Conservation (phyloP, 2,329 filamentous ascomycete species). For the Rutstroemia sydowiana region DNA sequence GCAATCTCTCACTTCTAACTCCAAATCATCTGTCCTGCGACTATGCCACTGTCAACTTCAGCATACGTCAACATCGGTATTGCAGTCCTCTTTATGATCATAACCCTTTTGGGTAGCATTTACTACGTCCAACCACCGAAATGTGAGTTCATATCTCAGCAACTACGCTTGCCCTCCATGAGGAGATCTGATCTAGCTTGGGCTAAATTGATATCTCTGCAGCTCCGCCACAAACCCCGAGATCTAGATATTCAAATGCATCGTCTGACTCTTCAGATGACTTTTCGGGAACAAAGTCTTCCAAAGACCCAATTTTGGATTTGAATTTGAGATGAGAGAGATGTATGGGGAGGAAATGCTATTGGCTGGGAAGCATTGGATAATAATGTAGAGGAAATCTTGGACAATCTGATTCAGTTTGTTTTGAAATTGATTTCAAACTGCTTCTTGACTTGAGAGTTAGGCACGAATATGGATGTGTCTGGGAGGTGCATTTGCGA, state of each 20-base stretch:
- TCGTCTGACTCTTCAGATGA: neutral
- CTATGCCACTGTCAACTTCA: neutral
- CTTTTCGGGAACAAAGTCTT: neutral
- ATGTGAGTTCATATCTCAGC: neutral
- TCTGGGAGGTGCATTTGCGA: no score
- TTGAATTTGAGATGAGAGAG: neutral
- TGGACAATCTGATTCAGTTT: no score
- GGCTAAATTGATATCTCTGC: neutral
- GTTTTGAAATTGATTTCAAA: no score
- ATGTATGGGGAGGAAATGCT: neutral
- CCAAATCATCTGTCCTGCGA: neutral
- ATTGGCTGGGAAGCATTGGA: neutral
- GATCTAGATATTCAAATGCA: neutral
- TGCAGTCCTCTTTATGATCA: neutral
- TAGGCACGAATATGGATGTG: no score
- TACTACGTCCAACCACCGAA: neutral
- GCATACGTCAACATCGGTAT: neutral
- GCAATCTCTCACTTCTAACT: neutral
- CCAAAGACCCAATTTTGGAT: neutral
- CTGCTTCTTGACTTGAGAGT: no score
- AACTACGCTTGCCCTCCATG: neutral
- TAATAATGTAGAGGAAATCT: neutral
- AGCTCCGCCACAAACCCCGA: neutral
- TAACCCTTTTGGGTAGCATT: neutral
- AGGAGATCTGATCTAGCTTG: neutral